Percentiles rank a stretch among this genome's conserved stretches.
Conservation (phyloP, 768 basidiomycete species). For the Amanita phalloides region DNA sequence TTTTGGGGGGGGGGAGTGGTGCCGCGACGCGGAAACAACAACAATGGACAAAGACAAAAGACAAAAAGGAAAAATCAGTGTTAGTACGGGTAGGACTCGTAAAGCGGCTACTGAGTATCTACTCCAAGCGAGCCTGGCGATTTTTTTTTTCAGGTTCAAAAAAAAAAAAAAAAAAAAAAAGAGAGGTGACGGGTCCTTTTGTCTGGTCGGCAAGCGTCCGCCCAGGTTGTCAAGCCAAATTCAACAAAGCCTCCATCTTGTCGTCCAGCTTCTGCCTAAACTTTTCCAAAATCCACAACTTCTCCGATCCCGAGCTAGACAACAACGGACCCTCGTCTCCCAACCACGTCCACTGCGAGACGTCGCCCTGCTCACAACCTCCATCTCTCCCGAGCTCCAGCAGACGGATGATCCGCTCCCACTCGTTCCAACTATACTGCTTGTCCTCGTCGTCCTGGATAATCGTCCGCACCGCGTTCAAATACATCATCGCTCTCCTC, state of each 20-base stretch:
- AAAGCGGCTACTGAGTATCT: too few species aligned
- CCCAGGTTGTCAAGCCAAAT: too few species aligned
- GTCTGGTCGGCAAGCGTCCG: too few species aligned
- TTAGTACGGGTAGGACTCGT: too few species aligned
- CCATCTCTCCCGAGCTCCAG: constrained; percentile 13
- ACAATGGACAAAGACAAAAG: too few species aligned
- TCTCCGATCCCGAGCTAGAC: constrained; percentile 20
- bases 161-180: too few species aligned
- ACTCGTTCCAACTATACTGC: constrained; percentile 27
- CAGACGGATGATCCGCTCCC: constrained; percentile 22
- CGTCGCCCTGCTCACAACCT: constrained; percentile 1
- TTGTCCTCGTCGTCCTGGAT: constrained; percentile 11
- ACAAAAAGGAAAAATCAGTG: too few species aligned
- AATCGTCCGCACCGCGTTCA: constrained; percentile 16
- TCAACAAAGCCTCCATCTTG: constrained; percentile 14
- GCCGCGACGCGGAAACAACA: too few species aligned
- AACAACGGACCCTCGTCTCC: constrained; percentile 29
- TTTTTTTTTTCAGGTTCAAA: too few species aligned
- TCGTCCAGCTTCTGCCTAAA: constrained; percentile 23
- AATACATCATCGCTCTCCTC: constrained; percentile 14
- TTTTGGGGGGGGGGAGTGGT: too few species aligned
- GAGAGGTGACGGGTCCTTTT: too few species aligned
- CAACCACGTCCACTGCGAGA: constrained; percentile 20
- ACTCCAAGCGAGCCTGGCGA: too few species aligned
- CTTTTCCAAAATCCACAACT: constrained; percentile 26